A percentile compares a stretch with the other conserved stretches of the same genome.
These are phyloP conservation scores for Trypanosoma rangeli DNA, from an alignment of 208 protist genomes.

Conservation along the genomic window DNA sequence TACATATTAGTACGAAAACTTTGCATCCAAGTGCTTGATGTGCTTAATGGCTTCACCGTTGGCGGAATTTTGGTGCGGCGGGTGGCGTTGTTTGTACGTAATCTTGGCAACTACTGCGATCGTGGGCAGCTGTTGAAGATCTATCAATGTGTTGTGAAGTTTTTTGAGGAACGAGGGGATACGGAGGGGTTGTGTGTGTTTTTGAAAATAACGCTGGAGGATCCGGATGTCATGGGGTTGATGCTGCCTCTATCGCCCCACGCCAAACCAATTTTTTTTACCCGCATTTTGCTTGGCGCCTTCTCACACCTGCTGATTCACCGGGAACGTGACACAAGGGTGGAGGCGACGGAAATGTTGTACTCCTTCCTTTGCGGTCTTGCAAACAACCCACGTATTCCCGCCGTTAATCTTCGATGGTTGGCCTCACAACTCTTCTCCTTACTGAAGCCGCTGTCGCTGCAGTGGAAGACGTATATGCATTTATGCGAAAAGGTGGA, in stretches of 20 bases:
- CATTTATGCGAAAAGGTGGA: conserved; percentile 56
- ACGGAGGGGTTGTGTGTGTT: conserved; percentile 62
- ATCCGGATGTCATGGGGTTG: conserved; percentile 52
- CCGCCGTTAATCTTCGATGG: conserved; percentile 48
- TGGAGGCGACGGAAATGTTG: conserved; percentile 43
- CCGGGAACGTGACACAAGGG: conserved; percentile 57
- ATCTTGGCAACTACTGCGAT: conserved; percentile 71
- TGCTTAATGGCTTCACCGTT: conserved; percentile 47
- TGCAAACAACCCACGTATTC: conserved; percentile 57
- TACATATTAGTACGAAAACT: conserved; percentile 64
- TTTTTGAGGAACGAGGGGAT: conserved; percentile 65
- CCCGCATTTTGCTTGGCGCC: conserved; percentile 54
- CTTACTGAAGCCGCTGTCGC: conserved; percentile 46
- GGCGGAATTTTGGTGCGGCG: conserved; percentile 42
- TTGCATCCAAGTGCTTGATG: conserved; percentile 55
- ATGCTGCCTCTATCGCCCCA: conserved; percentile 57
- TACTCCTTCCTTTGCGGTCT: conserved; percentile 71
- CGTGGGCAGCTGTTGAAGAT: conserved; percentile 67
- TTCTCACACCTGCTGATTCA: conserved; percentile 60
- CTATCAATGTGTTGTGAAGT: conserved; percentile 43
- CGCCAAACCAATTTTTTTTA: conserved; percentile 62
- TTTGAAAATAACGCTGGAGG: conserved; percentile 70
- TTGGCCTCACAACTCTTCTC: conserved; percentile 79
- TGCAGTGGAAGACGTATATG: conserved; percentile 65
- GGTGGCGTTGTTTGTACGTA: conserved; percentile 74